Evolutionary conservation across 176 grass and related monocot species (phyloP).

Genomic region (Puccinellia tenuiflora): DNA sequence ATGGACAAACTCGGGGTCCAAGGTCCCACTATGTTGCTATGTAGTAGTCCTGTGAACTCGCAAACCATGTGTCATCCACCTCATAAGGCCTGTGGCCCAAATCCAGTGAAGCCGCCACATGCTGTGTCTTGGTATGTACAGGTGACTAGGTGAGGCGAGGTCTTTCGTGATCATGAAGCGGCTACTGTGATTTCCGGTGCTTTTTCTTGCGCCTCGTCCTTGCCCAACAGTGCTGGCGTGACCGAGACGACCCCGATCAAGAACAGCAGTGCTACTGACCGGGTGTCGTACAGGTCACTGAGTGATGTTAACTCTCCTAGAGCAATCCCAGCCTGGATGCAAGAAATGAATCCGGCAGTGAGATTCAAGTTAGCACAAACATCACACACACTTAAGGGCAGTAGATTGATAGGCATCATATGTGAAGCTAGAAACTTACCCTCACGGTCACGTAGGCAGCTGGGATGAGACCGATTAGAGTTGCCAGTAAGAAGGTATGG

Average conservation of each 20-base stretch:
- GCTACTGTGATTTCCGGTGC: background rate
- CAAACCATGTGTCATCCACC: background rate
- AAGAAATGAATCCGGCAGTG: background rate
- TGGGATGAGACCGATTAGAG: constrained; percentile 81
- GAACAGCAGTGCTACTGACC: constrained; percentile 77
- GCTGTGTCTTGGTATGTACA: constrained; percentile 56
- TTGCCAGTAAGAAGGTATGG: constrained; percentile 81
- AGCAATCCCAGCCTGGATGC: constrained; percentile 85
- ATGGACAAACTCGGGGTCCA: background rate
- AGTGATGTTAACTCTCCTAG: constrained; percentile 78
- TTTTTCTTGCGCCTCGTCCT: constrained; percentile 55
- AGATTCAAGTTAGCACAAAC: background rate
- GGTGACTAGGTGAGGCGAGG: constrained; percentile 1
- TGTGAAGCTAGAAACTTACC: constrained; percentile 39
- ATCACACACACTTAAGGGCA: background rate
- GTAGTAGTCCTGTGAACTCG: background rate
- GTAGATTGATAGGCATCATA: background rate
- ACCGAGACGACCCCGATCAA: constrained; percentile 87
- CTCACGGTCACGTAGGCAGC: constrained; percentile 87
- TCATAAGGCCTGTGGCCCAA: background rate
- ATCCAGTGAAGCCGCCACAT: constrained; percentile 18
- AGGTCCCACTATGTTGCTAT: background rate
- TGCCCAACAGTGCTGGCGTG: constrained; percentile 70
- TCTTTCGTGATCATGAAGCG: constrained; percentile 29
- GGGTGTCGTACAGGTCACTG: constrained; percentile 88